These are phyloP conservation scores for Hypoxylon sp. DNA, from an alignment of 2,329 filamentous ascomycete genomes.

Conservation along the genomic window DNA sequence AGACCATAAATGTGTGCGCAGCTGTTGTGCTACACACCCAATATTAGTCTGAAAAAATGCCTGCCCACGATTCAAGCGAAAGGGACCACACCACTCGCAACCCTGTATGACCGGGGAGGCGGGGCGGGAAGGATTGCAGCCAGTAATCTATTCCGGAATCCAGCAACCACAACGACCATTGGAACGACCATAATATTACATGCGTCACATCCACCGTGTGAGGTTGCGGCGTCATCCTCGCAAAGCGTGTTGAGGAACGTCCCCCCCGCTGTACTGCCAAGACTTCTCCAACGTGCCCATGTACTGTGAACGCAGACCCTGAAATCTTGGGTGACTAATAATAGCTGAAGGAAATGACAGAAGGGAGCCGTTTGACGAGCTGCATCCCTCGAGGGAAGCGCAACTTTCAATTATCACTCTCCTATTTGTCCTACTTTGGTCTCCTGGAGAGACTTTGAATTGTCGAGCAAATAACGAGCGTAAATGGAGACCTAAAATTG, in stretches of 20 bases:
- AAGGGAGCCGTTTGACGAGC: background rate
- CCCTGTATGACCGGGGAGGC: slow-evolving; percentile 7
- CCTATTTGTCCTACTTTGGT: background rate
- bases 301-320: slow-evolving; percentile 9
- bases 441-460: background rate
- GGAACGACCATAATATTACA: slow-evolving; percentile 7
- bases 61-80: background rate
- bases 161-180: background rate
- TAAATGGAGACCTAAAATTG: slow-evolving; percentile 9
- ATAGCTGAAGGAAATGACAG: slow-evolving; percentile 2
- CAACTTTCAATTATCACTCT: background rate
- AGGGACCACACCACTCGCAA: background rate
- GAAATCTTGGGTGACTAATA: slow-evolving; percentile 7
- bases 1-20: background rate
- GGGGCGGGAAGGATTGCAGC: slow-evolving; percentile 4
- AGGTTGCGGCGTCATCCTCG: slow-evolving; percentile 11
- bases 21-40: slow-evolving; percentile 8
- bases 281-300: slow-evolving; percentile 9
- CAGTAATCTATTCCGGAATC: slow-evolving; percentile 11
- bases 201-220: slow-evolving; percentile 11
- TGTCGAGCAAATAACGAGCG: slow-evolving; percentile 3
- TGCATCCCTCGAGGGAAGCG: background rate
- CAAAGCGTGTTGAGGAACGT: slow-evolving; percentile 4
- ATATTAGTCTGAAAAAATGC: background rate
- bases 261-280: slow-evolving; percentile 8